phyloP scores from a whole-genome alignment of 1,139 yeast genomes.

The Lodderomyces parapsilosis region DNA sequence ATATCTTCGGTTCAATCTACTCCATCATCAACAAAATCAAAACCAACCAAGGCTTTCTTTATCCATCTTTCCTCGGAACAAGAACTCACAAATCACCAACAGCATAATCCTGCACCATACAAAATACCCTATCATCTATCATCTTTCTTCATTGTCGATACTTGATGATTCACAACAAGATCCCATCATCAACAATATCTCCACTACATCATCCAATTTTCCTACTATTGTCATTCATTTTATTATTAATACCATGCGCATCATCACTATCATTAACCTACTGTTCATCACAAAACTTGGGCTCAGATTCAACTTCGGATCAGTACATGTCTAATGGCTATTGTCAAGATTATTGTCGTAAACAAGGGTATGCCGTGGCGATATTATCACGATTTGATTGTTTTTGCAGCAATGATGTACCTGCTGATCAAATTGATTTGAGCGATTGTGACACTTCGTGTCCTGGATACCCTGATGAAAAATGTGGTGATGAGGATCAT shows the following conservation, averaged over 20 bases:
- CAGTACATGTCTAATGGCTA: conserved; percentile 52
- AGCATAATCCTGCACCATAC: neutral
- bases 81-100: too few relatives aligned
- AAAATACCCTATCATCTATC: too few relatives aligned
- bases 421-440: conserved; percentile 34
- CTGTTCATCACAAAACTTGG: conserved; percentile 48
- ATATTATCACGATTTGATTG: conserved; percentile 52
- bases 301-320: conserved; percentile 12
- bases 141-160: too few relatives aligned
- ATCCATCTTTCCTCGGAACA: too few relatives aligned
- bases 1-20: too few relatives aligned
- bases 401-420: conserved; percentile 61
- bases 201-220: neutral
- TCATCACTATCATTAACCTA: conserved; percentile 20
- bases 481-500: conserved; percentile 33
- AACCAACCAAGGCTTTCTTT: too few relatives aligned
- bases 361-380: conserved; percentile 52
- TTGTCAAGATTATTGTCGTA: conserved; percentile 47
- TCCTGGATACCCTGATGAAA: conserved; percentile 43
- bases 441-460: conserved; percentile 47
- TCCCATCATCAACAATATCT: neutral
- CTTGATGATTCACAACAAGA: neutral
- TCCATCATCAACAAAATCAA: too few relatives aligned
- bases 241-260: conserved; percentile 9
- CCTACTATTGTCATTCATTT: conserved; percentile 6